Evolutionary conservation across 2,329 filamentous ascomycete genomes (phyloP).

Genomic region (Aspergillus sp.): DNA sequence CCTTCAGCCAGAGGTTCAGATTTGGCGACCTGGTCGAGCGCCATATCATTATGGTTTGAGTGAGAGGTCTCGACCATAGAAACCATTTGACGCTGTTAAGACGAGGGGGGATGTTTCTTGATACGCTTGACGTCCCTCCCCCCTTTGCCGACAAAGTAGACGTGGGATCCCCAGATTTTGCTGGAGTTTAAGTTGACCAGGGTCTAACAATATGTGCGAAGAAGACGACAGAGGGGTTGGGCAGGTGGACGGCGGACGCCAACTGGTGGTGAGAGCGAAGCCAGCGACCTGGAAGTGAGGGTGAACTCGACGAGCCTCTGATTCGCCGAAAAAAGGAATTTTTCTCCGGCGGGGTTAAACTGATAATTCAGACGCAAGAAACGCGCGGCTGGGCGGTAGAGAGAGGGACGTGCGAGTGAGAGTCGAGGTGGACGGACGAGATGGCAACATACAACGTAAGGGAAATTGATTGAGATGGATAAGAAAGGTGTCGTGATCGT

Average conservation of each 20-base stretch:
- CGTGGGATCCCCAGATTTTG: slow-evolving; percentile 11
- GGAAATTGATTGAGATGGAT: slow-evolving; percentile 40
- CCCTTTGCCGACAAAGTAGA: slow-evolving; percentile 18
- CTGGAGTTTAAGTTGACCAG: slow-evolving; percentile 8
- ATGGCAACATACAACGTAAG: slow-evolving; percentile 50
- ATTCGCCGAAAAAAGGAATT: slow-evolving; percentile 16
- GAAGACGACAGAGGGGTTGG: slow-evolving; percentile 5
- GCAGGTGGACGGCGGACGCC: neutral
- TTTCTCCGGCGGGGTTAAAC: slow-evolving; percentile 23
- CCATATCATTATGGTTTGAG: slow-evolving; percentile 46
- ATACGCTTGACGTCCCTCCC: slow-evolving; percentile 9
- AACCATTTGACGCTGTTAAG: slow-evolving; percentile 42
- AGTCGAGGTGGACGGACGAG: slow-evolving; percentile 26
- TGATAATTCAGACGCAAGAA: slow-evolving; percentile 34
- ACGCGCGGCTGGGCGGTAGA: slow-evolving; percentile 46
- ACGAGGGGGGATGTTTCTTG: slow-evolving; percentile 20
- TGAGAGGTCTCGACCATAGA: slow-evolving; percentile 48
- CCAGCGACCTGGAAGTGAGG: slow-evolving; percentile 3
- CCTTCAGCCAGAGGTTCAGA: slow-evolving; percentile 47
- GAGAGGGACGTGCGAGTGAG: slow-evolving; percentile 45
- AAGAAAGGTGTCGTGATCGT: slow-evolving; percentile 27
- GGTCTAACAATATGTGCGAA: slow-evolving; percentile 14
- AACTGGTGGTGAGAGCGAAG: neutral
- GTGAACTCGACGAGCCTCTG: slow-evolving; percentile 5
- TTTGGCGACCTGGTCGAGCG: slow-evolving; percentile 47